These are phyloP conservation scores for Penicillium corylophilum DNA, from an alignment of 2,329 filamentous ascomycete species.

Conservation along the genomic window DNA sequence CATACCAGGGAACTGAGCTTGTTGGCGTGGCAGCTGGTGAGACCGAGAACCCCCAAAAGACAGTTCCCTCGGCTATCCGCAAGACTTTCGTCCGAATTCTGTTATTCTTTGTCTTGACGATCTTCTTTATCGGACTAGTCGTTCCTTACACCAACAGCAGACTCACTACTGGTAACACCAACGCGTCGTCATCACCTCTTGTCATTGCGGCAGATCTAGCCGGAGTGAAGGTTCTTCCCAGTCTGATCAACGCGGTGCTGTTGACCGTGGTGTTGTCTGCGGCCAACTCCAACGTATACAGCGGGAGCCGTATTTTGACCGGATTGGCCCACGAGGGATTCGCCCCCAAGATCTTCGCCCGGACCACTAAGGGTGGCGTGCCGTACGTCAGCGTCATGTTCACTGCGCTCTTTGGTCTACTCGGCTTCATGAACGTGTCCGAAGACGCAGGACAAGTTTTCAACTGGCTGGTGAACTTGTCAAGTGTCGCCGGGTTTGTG, in stretches of 20 bases:
- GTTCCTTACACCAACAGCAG: slow-evolving; percentile 63
- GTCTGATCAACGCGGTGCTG: slow-evolving; percentile 41
- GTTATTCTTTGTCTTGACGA: slow-evolving; percentile 48
- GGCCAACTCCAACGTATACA: slow-evolving; percentile 43
- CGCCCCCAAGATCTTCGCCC: slow-evolving; percentile 44
- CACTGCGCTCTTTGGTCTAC: slow-evolving; percentile 56
- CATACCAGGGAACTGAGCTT: slow-evolving; percentile 63
- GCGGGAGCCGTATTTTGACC: slow-evolving; percentile 64
- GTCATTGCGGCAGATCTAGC: slow-evolving; percentile 44
- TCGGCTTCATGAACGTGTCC: slow-evolving; percentile 69
- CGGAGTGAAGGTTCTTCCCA: slow-evolving; percentile 36
- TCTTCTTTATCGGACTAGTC: slow-evolving; percentile 68
- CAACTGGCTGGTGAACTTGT: slow-evolving; percentile 36
- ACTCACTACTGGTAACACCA: slow-evolving; percentile 34
- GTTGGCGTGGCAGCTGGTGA: slow-evolving; percentile 75
- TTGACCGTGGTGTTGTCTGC: slow-evolving; percentile 43
- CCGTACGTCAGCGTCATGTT: slow-evolving; percentile 45
- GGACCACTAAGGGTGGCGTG: slow-evolving; percentile 41
- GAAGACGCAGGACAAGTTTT: slow-evolving; percentile 61
- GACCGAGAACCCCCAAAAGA: slow-evolving; percentile 68
- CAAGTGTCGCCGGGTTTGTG: slow-evolving; percentile 35
- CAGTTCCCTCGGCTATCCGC: slow-evolving; percentile 68
- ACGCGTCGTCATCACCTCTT: slow-evolving; percentile 37
- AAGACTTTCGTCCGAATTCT: slow-evolving; percentile 75
- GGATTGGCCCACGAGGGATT: slow-evolving; percentile 55